Conservation (phyloP, 139 green algal species). For the Astrephomene gubernaculifera region DNA sequence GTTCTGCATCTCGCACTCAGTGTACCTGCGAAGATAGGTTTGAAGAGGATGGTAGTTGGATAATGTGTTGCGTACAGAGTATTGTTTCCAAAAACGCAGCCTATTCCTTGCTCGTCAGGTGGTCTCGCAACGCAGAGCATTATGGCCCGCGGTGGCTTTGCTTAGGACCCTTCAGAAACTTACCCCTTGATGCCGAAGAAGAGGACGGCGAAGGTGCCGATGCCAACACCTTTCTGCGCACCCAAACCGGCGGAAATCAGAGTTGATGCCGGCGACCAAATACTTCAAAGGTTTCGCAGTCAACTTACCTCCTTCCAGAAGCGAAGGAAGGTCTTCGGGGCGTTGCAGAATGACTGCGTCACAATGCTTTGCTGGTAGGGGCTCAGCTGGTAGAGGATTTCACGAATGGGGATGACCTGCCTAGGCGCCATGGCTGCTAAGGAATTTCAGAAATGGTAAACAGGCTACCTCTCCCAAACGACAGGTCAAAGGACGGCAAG, state of each 20-base stretch:
- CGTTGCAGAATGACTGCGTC: constrained; percentile 52
- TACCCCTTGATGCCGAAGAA: constrained; percentile 49
- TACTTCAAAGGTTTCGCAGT: neutral
- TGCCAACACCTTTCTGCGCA: constrained; percentile 39
- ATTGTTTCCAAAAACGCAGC: neutral
- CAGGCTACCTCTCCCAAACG: too few species aligned
- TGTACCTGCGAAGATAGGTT: constrained; percentile 47
- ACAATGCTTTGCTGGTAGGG: constrained; percentile 57
- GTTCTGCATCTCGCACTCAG: constrained; percentile 46
- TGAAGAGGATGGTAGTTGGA: too few species aligned
- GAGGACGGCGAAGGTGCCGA: neutral
- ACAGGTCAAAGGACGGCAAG: too few species aligned
- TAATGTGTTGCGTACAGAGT: neutral
- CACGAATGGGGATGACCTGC: constrained; percentile 43
- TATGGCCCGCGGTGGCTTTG: neutral
- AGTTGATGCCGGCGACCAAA: neutral
- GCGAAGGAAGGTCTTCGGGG: constrained; percentile 50
- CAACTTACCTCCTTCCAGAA: constrained; percentile 28
- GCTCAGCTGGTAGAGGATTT: constrained; percentile 61
- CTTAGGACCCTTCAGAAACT: neutral
- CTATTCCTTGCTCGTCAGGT: too few species aligned
- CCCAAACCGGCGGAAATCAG: neutral
- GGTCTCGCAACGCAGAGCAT: neutral
- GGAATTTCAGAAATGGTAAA: too few species aligned
- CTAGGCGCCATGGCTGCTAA: constrained; percentile 54